These are phyloP conservation scores for Fraxinus ornus DNA, from an alignment of 305 asterid species.

Conservation along the genomic window DNA sequence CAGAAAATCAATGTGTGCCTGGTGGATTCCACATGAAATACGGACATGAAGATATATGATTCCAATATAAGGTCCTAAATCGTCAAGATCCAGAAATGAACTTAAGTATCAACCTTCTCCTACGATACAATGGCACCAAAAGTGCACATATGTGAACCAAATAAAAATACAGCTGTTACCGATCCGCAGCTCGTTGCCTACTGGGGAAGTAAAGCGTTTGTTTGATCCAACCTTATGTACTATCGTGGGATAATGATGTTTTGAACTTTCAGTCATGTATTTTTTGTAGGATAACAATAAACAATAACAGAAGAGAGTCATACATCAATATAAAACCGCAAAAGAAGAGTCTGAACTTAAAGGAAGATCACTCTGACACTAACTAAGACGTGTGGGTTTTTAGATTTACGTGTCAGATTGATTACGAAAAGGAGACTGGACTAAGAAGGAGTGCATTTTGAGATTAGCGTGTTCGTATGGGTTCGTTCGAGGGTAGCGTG, in stretches of 20 bases:
- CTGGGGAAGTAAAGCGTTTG: too few species aligned
- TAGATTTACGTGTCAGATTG: too few species aligned
- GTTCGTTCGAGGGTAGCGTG: too few species aligned
- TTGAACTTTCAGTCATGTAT: not conserved
- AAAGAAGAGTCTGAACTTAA: not conserved
- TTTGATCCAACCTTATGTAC: too few species aligned
- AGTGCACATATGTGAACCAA: too few species aligned
- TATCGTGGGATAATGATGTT: too few species aligned
- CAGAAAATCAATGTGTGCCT: not conserved
- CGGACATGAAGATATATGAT: not conserved
- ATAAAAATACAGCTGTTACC: too few species aligned
- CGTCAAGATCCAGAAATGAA: not conserved
- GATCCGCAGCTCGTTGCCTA: too few species aligned
- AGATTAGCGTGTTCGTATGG: too few species aligned
- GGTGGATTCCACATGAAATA: not conserved
- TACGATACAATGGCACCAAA: not conserved
- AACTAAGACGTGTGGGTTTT: not conserved
- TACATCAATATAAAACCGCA: not conserved
- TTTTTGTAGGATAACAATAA: not conserved
- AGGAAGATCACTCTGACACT: not conserved
- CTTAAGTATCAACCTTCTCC: not conserved
- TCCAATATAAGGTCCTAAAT: not conserved
- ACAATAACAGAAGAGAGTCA: not conserved
- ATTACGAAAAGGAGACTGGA: too few species aligned
- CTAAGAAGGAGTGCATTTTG: too few species aligned